Percentiles rank a stretch among this genome's conserved stretches.
phyloP scores from a whole-genome alignment of 1,284 basidiomycete genomes.

The Leccinum griseonigrum region DNA sequence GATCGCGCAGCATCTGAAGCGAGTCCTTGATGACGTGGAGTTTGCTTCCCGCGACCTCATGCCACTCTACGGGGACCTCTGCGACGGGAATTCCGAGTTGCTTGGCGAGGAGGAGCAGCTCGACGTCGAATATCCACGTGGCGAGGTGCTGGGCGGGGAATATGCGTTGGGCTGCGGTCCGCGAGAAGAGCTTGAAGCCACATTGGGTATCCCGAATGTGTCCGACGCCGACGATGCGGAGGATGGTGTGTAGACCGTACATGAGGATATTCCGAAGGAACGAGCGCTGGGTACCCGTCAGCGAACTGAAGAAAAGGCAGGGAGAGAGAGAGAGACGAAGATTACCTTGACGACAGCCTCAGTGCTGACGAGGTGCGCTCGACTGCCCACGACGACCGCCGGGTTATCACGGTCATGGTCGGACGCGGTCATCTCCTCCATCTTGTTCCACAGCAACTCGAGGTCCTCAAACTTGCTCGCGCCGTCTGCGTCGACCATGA shows the following conservation, averaged over 20 bases:
- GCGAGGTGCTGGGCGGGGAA: constrained; percentile 83
- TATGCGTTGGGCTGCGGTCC: constrained; percentile 72
- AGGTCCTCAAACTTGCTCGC: constrained; percentile 86
- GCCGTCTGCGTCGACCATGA: constrained; percentile 94
- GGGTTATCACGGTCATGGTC: constrained; percentile 36
- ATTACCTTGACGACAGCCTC: constrained; percentile 90
- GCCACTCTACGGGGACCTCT: constrained; percentile 90
- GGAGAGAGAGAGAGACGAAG: neutral
- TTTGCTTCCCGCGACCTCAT: constrained; percentile 90
- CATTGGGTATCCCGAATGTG: constrained; percentile 94
- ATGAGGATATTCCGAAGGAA: constrained; percentile 87
- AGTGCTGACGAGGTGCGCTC: constrained; percentile 88
- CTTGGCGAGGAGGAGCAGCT: constrained; percentile 87
- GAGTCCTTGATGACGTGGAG: constrained; percentile 82
- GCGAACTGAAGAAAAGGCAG: neutral
- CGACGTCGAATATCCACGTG: constrained; percentile 96
- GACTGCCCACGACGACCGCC: constrained; percentile 79
- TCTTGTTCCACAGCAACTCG: constrained; percentile 66
- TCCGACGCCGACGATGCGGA: constrained; percentile 80
- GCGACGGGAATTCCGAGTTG: constrained; percentile 70
- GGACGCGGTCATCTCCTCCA: constrained; percentile 57
- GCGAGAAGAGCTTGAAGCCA: constrained; percentile 93
- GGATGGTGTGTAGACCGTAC: constrained; percentile 85
- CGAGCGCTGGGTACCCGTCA: constrained; percentile 59
- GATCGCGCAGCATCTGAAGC: constrained; percentile 84